phyloP scores from a whole-genome alignment of 768 basidiomycete species.

The Mycena filopes region DNA sequence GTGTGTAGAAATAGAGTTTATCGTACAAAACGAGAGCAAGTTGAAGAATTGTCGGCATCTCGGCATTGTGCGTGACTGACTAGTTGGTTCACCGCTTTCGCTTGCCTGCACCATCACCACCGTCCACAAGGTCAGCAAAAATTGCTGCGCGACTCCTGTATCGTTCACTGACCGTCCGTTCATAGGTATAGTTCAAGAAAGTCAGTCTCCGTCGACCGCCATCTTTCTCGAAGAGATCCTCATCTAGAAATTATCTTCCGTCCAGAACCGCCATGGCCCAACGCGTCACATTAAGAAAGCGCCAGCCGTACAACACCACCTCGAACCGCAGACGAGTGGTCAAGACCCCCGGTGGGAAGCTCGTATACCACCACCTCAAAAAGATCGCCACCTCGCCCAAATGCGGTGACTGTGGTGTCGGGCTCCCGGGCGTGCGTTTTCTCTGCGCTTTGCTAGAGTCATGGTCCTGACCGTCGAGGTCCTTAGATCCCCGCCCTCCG shows the following conservation, averaged over 20 bases:
- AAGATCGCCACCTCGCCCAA: constrained; percentile 92
- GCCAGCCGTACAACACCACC: constrained; percentile 97
- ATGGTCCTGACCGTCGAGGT: constrained; percentile 6
- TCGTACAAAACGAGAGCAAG: too few species aligned
- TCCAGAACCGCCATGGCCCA: constrained; percentile 79
- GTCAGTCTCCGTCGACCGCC: too few species aligned
- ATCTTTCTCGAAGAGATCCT: too few species aligned
- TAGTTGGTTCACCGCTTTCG: too few species aligned
- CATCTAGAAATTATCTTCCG: neutral
- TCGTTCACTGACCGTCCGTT: too few species aligned
- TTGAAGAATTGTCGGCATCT: too few species aligned
- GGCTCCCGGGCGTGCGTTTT: constrained; percentile 94
- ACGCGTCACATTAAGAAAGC: constrained; percentile 99
- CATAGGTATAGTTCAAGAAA: too few species aligned
- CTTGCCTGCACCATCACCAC: too few species aligned
- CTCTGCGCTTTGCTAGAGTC: neutral
- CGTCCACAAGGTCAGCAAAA: too few species aligned
- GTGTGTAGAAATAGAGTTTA: too few species aligned
- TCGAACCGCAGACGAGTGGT: constrained; percentile 95
- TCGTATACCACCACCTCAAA: constrained; percentile 98
- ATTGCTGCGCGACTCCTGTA: too few species aligned
- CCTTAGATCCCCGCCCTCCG: constrained; percentile 92
- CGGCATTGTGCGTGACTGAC: too few species aligned
- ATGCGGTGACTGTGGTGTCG: constrained; percentile 98
- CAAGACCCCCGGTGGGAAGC: constrained; percentile 98